Percentiles rank a stretch among this genome's conserved stretches.
phyloP scores from a whole-genome alignment of 805 yeast species.

The Saturnispora kantuleensis region DNA sequence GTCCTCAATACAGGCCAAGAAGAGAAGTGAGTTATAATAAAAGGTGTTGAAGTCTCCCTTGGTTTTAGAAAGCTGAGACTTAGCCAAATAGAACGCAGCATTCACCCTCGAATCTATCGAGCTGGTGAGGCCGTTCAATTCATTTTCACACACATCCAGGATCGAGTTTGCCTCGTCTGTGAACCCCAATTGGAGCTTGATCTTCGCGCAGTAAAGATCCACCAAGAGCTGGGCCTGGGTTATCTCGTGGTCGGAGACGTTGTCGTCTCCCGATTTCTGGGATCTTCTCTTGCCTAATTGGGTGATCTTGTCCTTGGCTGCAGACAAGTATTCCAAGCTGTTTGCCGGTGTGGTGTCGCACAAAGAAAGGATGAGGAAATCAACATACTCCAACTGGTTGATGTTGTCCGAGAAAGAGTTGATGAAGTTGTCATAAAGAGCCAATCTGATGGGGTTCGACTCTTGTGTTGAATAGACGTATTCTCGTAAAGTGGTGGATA shows the following conservation, averaged over 20 bases:
- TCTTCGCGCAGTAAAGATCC: slow-evolving; percentile 66
- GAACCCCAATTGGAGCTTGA: slow-evolving; percentile 43
- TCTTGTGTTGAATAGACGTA: slow-evolving; percentile 50
- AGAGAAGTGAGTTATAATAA: slow-evolving; percentile 74
- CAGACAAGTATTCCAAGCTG: slow-evolving; percentile 39
- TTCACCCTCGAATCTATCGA: slow-evolving; percentile 54
- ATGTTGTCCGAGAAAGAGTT: slow-evolving; percentile 56
- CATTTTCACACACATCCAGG: slow-evolving; percentile 49
- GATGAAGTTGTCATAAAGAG: slow-evolving; percentile 64
- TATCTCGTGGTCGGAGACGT: slow-evolving; percentile 24
- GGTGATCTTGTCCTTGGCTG: slow-evolving; percentile 37
- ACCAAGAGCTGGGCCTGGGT: slow-evolving; percentile 48
- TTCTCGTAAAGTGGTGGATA: slow-evolving; percentile 53
- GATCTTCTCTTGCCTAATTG: slow-evolving; percentile 27
- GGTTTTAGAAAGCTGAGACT: slow-evolving; percentile 63
- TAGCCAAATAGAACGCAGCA: slow-evolving; percentile 75
- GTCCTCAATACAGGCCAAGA: slow-evolving; percentile 61
- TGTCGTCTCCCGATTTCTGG: slow-evolving; percentile 24
- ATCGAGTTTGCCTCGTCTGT: slow-evolving; percentile 54
- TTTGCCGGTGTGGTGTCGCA: slow-evolving; percentile 37
- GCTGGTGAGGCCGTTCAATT: slow-evolving; percentile 45
- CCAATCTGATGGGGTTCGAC: slow-evolving; percentile 46
- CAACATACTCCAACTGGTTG: slow-evolving; percentile 70
- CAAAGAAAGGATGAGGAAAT: slow-evolving; percentile 50
- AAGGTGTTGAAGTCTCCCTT: slow-evolving; percentile 72